These are phyloP conservation scores for Suillus subluteus DNA, from an alignment of 768 basidiomycete species.

Conservation along the genomic window DNA sequence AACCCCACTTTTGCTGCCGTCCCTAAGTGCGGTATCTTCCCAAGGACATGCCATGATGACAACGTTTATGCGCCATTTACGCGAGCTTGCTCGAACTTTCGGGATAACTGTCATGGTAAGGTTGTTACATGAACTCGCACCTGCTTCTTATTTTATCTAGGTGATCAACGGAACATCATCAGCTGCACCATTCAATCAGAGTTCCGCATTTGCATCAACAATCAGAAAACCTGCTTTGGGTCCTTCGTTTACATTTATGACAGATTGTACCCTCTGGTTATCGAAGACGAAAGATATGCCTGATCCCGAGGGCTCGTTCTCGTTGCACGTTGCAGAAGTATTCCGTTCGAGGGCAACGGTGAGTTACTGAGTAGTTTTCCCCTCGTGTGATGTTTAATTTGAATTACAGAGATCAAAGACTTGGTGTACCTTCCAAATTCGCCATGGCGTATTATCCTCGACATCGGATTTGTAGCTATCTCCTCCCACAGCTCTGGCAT, in stretches of 20 bases:
- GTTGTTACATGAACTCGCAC: conserved; percentile 9
- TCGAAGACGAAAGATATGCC: conserved; percentile 29
- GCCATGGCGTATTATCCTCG: conserved; percentile 32
- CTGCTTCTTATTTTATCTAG: conserved; percentile 37
- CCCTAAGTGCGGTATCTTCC: conserved; percentile 65
- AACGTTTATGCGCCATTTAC: conserved; percentile 68
- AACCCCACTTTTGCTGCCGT: conserved; percentile 64
- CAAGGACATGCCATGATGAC: conserved; percentile 80
- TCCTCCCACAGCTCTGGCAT: not conserved
- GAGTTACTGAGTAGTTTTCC: conserved; percentile 24
- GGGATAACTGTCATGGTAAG: conserved; percentile 59
- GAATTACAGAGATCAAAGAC: conserved; percentile 39
- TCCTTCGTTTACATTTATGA: conserved; percentile 72
- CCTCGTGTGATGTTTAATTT: conserved; percentile 5
- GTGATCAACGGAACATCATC: conserved; percentile 61
- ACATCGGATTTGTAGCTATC: not conserved
- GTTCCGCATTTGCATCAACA: conserved; percentile 38
- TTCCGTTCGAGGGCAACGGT: conserved; percentile 49
- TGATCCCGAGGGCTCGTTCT: conserved; percentile 22
- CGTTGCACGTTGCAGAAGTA: conserved; percentile 42
- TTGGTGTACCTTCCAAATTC: conserved; percentile 45
- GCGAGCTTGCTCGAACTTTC: conserved; percentile 47
- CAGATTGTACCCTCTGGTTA: conserved; percentile 79
- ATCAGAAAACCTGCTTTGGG: conserved; percentile 73
- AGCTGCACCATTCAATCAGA: conserved; percentile 34